A percentile compares a stretch with the other conserved stretches of the same genome.
phyloP scores from a whole-genome alignment of 495 filamentous ascomycete species.

The Aspergillus cavernicola region DNA sequence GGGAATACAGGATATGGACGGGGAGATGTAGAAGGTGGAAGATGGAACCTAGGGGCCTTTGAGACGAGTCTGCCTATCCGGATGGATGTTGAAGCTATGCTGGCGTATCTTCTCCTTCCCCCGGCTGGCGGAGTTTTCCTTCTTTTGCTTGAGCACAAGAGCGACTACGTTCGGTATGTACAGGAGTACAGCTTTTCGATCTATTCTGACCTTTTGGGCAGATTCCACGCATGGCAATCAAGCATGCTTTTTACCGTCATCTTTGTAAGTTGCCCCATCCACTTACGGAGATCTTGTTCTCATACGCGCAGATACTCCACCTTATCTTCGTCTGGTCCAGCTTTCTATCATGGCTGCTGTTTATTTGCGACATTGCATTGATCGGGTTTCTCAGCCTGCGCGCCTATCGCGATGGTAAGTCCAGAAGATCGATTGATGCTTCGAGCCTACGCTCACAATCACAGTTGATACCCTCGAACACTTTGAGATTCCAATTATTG shows the following conservation, averaged over 20 bases:
- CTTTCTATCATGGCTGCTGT: constrained; percentile 79
- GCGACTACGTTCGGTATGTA: constrained; percentile 88
- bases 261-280: constrained; percentile 53
- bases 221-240: constrained; percentile 96
- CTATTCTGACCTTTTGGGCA: constrained; percentile 30
- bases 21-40: constrained; percentile 39
- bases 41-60: constrained; percentile 74
- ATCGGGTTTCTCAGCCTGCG: constrained; percentile 74
- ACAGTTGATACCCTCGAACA: constrained; percentile 83
- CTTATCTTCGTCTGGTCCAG: constrained; percentile 79
- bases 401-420: constrained; percentile 78
- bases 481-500: constrained; percentile 85
- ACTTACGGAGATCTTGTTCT: background rate
- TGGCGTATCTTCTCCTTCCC: constrained; percentile 85
- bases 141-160: constrained; percentile 85
- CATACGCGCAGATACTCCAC: constrained; percentile 57
- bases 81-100: constrained; percentile 81
- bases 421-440: background rate
- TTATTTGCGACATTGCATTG: constrained; percentile 67
- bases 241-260: constrained; percentile 80
- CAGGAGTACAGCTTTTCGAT: background rate
- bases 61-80: constrained; percentile 77
- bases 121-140: constrained; percentile 83
- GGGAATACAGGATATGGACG: constrained; percentile 32
- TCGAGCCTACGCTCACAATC: background rate